These are phyloP conservation scores for Penicillium sp. DNA, from an alignment of 2,329 filamentous ascomycete species.

Conservation along the genomic window DNA sequence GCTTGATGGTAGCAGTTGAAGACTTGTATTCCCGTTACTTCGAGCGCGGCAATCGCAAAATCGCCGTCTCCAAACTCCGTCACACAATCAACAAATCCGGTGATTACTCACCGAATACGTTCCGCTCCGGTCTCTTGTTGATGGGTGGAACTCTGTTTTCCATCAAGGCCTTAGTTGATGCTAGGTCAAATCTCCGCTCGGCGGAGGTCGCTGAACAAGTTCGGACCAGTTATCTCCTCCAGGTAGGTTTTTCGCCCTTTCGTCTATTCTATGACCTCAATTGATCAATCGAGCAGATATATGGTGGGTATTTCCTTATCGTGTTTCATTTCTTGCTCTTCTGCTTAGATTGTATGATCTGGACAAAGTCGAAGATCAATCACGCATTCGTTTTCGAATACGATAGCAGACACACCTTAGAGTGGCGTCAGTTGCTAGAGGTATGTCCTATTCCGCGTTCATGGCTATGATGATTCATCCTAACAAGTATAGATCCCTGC, in stretches of 20 bases:
- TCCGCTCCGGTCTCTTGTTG: slow-evolving; percentile 64
- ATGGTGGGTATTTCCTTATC: slow-evolving; percentile 86
- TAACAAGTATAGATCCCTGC: slow-evolving; percentile 64
- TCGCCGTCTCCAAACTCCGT: slow-evolving; percentile 82
- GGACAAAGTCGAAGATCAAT: slow-evolving; percentile 83
- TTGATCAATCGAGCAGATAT: slow-evolving; percentile 60
- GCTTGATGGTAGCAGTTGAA: slow-evolving; percentile 75
- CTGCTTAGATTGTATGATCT: slow-evolving; percentile 77
- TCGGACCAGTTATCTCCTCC: slow-evolving; percentile 68
- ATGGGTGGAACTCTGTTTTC: slow-evolving; percentile 66
- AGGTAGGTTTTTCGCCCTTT: slow-evolving; percentile 41
- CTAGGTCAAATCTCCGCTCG: slow-evolving; percentile 51
- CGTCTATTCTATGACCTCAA: background rate
- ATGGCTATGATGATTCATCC: background rate
- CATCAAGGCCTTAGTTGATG: slow-evolving; percentile 65
- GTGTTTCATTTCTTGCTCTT: slow-evolving; percentile 80
- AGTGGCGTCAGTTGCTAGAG: slow-evolving; percentile 85
- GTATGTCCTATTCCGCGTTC: slow-evolving; percentile 36
- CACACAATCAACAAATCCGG: slow-evolving; percentile 61
- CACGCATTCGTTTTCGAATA: slow-evolving; percentile 97
- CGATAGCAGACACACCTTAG: slow-evolving; percentile 77
- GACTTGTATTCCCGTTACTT: slow-evolving; percentile 95
- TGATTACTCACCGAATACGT: slow-evolving; percentile 59
- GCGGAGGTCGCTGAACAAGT: slow-evolving; percentile 49
- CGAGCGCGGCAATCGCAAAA: slow-evolving; percentile 86